Base-by-base conservation (phyloP, 2,329 filamentous ascomycete genomes). In the Trichoderma sp. region DNA sequence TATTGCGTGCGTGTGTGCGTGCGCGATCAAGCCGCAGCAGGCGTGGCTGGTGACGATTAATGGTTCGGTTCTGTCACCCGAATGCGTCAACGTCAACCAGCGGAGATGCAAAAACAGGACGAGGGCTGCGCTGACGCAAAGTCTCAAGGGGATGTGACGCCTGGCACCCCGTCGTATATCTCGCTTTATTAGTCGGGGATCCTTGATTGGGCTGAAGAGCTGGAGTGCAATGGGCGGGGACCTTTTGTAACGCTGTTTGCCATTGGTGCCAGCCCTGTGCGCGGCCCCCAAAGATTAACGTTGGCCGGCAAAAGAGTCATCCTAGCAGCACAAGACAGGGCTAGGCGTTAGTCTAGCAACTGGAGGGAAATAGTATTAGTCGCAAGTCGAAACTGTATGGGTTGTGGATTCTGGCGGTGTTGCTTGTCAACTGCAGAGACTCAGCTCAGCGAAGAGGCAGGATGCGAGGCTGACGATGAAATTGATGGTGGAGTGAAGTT, bases 151-250 rank as follows among this genome's bases (percentile, higher is more conserved):
- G 65, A 15, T 58, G 65, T 26, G 65, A 57, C 36, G 23, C 50
- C 57, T 68, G 34, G 50, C 17, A 58, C 53, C 26, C 39, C 65
- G 26, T 68, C 65, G 65, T 68, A 68, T 68, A 68, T 61, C 65
- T 68, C 65, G 65, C 36, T 68, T 68, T 68, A 20, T 23, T 47
- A 34, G 34, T 34, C 9, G 26, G 28, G 28, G 20, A 32, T 26
- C 13, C 12, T 43, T 15, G 26, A 58, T 47, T 34, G 65, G 65
- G 65, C 36, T 68, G 34, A 50, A 61, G 55, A 50, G 53, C 39
- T 26, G 55, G 55, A 61, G 64, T 34, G 15, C 30, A 26, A 26
- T 55, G 30, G 32, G 63, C 53, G 63, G 63, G 47, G 57, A 59
- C 36, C 65, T 61, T 68, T 68, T 68, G 65, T 32, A 68, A 68